Base-by-base conservation (phyloP, 2,329 filamentous ascomycete genomes). In the Talaromyces sp. region DNA sequence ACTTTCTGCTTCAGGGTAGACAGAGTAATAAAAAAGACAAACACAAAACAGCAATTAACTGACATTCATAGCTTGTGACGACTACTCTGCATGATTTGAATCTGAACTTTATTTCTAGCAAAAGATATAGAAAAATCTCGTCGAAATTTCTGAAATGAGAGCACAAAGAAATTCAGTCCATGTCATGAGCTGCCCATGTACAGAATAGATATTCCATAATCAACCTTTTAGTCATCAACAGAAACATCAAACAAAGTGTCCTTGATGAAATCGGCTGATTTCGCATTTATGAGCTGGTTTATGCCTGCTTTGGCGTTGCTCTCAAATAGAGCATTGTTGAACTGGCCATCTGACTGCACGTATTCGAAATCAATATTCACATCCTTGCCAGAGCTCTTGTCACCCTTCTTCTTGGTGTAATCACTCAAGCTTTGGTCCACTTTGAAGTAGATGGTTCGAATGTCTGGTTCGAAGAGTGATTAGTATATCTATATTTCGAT, bases 1-100 rank as follows among this genome's bases (percentile, higher is more conserved):
- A 60, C 58, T 39, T 21, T 60, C 31, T 50, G 7, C 58, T 60
- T 60, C 9, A 60, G 33, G 6, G 35, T 39, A 39, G 35, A 39
- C 35, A 28, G 28, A 39, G 35, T 39, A 9, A 9, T 39, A 16
- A 39, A 39, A 39, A 39, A 39, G 14, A n/a, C n/a, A n/a, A n/a
- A n/a, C 35, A 39, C 35, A 39, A 39, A 39, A 39, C 35, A 39
- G 35, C 5, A 39, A 9, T 9, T 39, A 39, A 39, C 12, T 16
- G 14, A 11, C 2, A 39, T 39, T 39, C 35, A 39, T 5, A 39
- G 35, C 35, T 39, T 39, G 35, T 39, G 12, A 39, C 12, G 5
- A 39, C 35, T 39, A 39, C 35, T 39, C 35, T 39, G 35, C 35
- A 39, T 39, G 35, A 39, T 39, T 39, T 9, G 12, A 39, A 39